Evolutionary conservation across 495 filamentous ascomycete species (phyloP), one percentile per base, ranked within the genome.

Genomic region (Poronia punctata): DNA sequence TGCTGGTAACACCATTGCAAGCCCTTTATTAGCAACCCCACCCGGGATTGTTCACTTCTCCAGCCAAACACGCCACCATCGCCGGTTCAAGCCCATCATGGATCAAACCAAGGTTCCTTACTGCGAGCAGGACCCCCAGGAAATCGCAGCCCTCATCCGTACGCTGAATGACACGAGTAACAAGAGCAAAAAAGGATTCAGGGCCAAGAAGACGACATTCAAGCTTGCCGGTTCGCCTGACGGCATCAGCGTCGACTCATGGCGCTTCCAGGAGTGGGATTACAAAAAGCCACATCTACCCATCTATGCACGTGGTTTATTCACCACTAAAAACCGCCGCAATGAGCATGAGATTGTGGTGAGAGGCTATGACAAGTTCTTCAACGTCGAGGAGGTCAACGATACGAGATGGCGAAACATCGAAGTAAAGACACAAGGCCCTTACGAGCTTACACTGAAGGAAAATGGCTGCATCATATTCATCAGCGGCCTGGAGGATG

Each of bases 391-490:
- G 29, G 92, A 98, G 60, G 80, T 88, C 2, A 55, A 65, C 9
- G 71, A 78, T 22, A 97, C 92, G 1, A 67, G 76, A 41, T 98
- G 93, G 92, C 54, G 66, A 11, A 86, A 85, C 57, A 84, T 98
- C 38, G 67, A 82, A 51, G 64, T 62, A 6, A 74, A 85, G 30
- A 97, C 92, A 1, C 67, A 78, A 45, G 89, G 86, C 1, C 93
- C 92, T 0, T 98, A 97, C 50, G 93, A 98, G 64, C 70, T 97
- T 18, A 95, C 86, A 38, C 74, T 97, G 45, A 98, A 98, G 64
- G 92, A 98, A 60, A 98, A 98, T 58, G 92, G 92, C 7, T 98
- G 92, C 54, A 98, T 98, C 61, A 96, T 98, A 31, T 98, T 98
- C 67, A 84, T 97, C 31, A 84, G 86, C 17, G 92, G 87, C 7